phyloP scores from a whole-genome alignment of 164 flowering plant genomes.

The Euptelea pleiosperma region DNA sequence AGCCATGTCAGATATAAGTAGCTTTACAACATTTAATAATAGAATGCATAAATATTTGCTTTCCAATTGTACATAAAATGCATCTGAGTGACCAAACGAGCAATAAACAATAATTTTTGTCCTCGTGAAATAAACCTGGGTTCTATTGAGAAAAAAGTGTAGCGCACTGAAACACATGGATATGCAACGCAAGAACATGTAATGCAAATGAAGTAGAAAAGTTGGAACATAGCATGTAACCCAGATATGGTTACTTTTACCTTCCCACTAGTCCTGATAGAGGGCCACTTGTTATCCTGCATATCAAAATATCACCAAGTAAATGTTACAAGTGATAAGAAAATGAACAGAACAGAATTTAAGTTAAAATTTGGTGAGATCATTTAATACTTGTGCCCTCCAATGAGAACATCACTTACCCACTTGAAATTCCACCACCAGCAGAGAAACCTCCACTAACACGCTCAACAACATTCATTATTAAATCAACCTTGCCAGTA shows the following conservation, averaged over 20 bases:
- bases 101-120: too few species aligned
- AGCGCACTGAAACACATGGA: too few species aligned
- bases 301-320: slow-evolving; percentile 17
- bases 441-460: slow-evolving; percentile 96
- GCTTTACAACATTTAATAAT: too few species aligned
- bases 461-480: slow-evolving; percentile 91
- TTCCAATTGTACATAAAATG: too few species aligned
- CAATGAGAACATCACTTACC: slow-evolving; percentile 51
- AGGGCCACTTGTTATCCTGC: slow-evolving; percentile 95
- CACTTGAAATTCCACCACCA: slow-evolving; percentile 99
- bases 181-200: too few species aligned
- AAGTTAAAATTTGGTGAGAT: neutral
- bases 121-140: too few species aligned
- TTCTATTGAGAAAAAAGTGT: too few species aligned
- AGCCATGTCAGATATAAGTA: too few species aligned
- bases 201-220: too few species aligned
- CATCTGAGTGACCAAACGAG: too few species aligned
- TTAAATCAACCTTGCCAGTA: slow-evolving; percentile 86
- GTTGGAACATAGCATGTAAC: neutral
- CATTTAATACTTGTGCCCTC: neutral
- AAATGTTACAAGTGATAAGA: slow-evolving; percentile 5
- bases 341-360: neutral
- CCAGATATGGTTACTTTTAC: slow-evolving; percentile 30
- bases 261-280: slow-evolving; percentile 95
- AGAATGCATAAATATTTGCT: too few species aligned